Base-by-base conservation (phyloP, 208 protist species). In the Leishmania arabica region DNA sequence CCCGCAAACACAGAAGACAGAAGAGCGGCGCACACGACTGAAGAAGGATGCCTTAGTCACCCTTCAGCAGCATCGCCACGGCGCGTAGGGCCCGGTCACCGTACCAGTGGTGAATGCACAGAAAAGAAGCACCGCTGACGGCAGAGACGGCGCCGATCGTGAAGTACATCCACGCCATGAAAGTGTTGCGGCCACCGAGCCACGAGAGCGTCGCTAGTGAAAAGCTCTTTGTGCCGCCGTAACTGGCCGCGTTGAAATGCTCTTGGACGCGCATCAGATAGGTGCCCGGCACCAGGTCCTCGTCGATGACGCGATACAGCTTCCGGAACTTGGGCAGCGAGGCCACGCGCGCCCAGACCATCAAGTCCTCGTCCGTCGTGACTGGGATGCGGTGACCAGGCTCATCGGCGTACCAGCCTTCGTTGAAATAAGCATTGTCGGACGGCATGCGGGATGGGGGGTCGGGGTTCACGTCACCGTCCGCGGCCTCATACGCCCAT, bases 281-380 rank as follows among this genome's bases (percentile, higher is more conserved):
- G 49, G 34, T 89, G 31, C 99, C 99, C 11, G 92, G 72, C 2
- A 53, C 7, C 4, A 99, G 84, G 68, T 96, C 91, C 19, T 79
- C 69, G 64, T 96, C 79, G 65, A 99, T 98, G 62, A 96, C 90
- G 54, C 98, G 91, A 87, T 98, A 98, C n/a, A 99, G 96, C 90
- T 99, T 99, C 53, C 98, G 95, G 88, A 99, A 99, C 42, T 81
- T 97, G 47, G 99, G 98, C 37, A 99, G 84, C 27, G 94, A 97
- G 13, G 99, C 98, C 11, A 93, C 92, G 49, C 98, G 93, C 88
- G 99, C 99, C 99, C 99, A 99, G 66, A 99, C 99, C 80, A 99
- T 99, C 53, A 99, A 97, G 85, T 99, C 97, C 84, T 99, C 96
- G 91, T 99, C 97, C 60, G 92, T 97, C 9, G 87, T 90, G 17